Conservation (phyloP, 1,284 basidiomycete genomes). For the Microbotryum intermedium region DNA sequence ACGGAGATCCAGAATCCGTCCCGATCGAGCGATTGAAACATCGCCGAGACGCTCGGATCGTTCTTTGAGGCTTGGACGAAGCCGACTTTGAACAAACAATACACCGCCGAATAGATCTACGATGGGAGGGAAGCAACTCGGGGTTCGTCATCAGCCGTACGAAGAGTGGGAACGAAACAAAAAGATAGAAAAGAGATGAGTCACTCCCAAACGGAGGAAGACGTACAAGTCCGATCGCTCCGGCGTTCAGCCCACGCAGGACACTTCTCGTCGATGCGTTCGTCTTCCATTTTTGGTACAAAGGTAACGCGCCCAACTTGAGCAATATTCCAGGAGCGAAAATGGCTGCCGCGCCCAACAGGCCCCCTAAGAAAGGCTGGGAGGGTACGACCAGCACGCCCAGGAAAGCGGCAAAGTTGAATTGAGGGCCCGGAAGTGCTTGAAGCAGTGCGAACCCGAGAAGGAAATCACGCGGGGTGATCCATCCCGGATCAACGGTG, state of each 20-base stretch:
- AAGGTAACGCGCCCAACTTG: slow-evolving; percentile 47
- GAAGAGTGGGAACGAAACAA: too few relatives aligned
- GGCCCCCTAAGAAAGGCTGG: slow-evolving; percentile 43
- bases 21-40: slow-evolving; percentile 37
- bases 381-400: slow-evolving; percentile 44
- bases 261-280: slow-evolving; percentile 42
- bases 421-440: slow-evolving; percentile 47
- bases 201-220: too few relatives aligned
- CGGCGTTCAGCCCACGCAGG: slow-evolving; percentile 50
- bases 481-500: slow-evolving; percentile 46
- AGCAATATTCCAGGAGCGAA: slow-evolving; percentile 50
- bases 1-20: slow-evolving; percentile 46
- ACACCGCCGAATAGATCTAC: slow-evolving; percentile 49
- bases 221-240: slow-evolving; percentile 46
- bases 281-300: slow-evolving; percentile 46
- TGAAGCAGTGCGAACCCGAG: slow-evolving; percentile 50
- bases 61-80: slow-evolving; percentile 37
- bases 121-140: too few relatives aligned
- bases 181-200: too few relatives aligned
- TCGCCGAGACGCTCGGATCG: slow-evolving; percentile 17
- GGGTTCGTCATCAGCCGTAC: too few relatives aligned
- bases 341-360: slow-evolving; percentile 48
- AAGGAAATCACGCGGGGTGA: slow-evolving; percentile 50
- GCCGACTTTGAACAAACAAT: slow-evolving; percentile 45
- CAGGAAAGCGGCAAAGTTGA: slow-evolving; percentile 53